Conservation (phyloP, 2,329 filamentous ascomycete species). For the Arthroderma sp. region DNA sequence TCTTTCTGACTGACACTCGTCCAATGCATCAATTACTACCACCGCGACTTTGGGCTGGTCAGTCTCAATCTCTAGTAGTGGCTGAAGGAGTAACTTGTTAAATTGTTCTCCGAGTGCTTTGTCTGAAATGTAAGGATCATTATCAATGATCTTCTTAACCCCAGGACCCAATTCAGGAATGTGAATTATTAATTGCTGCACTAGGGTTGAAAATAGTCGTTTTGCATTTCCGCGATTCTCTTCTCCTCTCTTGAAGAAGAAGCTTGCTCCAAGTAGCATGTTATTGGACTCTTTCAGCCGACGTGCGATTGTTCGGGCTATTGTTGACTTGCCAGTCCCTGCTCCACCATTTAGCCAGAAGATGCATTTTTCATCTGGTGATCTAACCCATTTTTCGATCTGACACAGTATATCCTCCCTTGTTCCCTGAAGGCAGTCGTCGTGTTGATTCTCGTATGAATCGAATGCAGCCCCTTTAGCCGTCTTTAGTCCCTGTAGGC, state of each 20-base stretch:
- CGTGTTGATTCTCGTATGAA: slow-evolving; percentile 2
- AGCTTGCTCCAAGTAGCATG: slow-evolving; percentile 16
- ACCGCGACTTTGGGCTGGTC: neutral
- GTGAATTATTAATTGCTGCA: neutral
- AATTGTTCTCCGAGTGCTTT: slow-evolving; percentile 17
- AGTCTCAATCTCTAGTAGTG: slow-evolving; percentile 7
- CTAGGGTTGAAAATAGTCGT: slow-evolving; percentile 17
- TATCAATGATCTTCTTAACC: slow-evolving; percentile 13
- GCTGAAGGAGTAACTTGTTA: slow-evolving; percentile 14
- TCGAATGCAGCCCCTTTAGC: slow-evolving; percentile 5
- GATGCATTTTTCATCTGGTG: slow-evolving; percentile 10
- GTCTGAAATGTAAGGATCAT: slow-evolving; percentile 15
- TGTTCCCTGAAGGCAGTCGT: slow-evolving; percentile 12
- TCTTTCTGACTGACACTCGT: slow-evolving; percentile 2
- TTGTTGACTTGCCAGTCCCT: slow-evolving; percentile 11
- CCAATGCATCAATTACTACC: slow-evolving; percentile 6
- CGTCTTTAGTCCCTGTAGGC: neutral
- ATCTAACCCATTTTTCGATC: slow-evolving; percentile 12
- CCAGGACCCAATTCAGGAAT: neutral
- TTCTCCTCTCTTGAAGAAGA: slow-evolving; percentile 19
- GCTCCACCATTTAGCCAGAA: slow-evolving; percentile 23
- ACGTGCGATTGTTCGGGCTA: slow-evolving; percentile 10
- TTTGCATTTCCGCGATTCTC: slow-evolving; percentile 12
- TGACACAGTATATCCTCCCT: slow-evolving; percentile 12
- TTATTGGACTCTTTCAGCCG: slow-evolving; percentile 1